Evolutionary conservation across 768 basidiomycete species (phyloP).

Genomic region (Myochromella boudieri): DNA sequence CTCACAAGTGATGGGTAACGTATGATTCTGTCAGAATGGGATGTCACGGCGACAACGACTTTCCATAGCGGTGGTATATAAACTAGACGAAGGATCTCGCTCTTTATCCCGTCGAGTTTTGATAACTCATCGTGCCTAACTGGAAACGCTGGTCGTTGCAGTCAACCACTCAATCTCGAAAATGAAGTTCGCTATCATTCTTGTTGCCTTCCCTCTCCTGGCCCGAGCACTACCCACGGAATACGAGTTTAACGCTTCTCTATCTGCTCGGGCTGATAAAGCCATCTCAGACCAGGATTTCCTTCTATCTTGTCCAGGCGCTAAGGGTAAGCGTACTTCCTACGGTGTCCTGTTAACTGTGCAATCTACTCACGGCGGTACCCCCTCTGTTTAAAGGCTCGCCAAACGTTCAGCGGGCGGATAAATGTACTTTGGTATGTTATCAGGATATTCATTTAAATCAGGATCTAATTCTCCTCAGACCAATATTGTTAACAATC

Average conservation of each 20-base stretch:
- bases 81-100: too few species aligned
- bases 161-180: neutral
- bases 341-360: too few species aligned
- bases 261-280: neutral
- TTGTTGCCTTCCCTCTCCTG: slow-evolving; percentile 7
- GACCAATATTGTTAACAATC: slow-evolving; percentile 13
- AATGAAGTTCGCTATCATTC: slow-evolving; percentile 1
- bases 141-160: slow-evolving; percentile 12
- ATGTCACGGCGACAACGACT: too few species aligned
- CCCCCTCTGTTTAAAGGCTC: slow-evolving; percentile 3
- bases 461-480: neutral
- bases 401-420: slow-evolving; percentile 10
- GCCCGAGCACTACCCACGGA: slow-evolving; percentile 6
- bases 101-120: slow-evolving; percentile 7
- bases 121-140: slow-evolving; percentile 8
- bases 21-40: too few species aligned
- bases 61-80: too few species aligned
- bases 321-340: slow-evolving; percentile 4
- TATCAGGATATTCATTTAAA: neutral
- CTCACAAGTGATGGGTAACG: too few species aligned
- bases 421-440: slow-evolving; percentile 15
- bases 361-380: neutral
- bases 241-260: neutral
- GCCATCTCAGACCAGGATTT: slow-evolving; percentile 4
- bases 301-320: slow-evolving; percentile 13